Base-by-base conservation (phyloP, 169 alveolate species). In the Miamiensis avidus region DNA sequence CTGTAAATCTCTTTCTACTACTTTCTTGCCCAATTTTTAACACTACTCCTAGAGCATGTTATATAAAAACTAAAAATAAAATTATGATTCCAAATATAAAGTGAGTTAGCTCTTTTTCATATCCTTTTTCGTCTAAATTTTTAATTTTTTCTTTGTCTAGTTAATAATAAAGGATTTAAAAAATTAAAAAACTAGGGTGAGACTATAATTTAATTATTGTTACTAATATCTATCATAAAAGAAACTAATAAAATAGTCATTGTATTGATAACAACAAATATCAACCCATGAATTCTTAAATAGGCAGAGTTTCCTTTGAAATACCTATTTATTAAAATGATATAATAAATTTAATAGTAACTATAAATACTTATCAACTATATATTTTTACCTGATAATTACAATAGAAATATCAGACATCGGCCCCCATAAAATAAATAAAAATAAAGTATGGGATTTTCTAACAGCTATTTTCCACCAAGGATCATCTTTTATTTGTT, bases 251-350 rank as follows among this genome's bases (percentile, higher is more conserved):
- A 29, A 11, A 79, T 29, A n/a, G 84, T 34, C 1, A 30, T 26
- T 26, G 65, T n/a, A 65, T 79, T 79, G 29, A 34, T 49, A 79
- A 34, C 20, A 49, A 74, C 84, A 65, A 79, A 79, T n/a, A 29
- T 79, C n/a, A 74, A 49, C 26, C 76, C 75, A 79, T 79, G 84
- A 11, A 79, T 34, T n/a, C 84, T 65, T 64, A 79, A 64, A 79
- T 79, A 79, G 1, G 34, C 30, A 30, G 34, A 29, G 25, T 79
- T 34, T 29, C 76, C 84, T 31, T 79, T 79, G 49, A 79, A 79
- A 29, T 79, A 79, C 11, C 84, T 34, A 0, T 49, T 74, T 31
- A 34, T 28, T 0, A n/a, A n/a, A n/a, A n/a, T n/a, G n/a, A n/a
- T n/a, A n/a, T n/a, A n/a, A n/a, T n/a, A n/a, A n/a, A n/a, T n/a